Base-by-base conservation (phyloP, 1,139 yeast species). In the Kurtzmaniella natalensis region DNA sequence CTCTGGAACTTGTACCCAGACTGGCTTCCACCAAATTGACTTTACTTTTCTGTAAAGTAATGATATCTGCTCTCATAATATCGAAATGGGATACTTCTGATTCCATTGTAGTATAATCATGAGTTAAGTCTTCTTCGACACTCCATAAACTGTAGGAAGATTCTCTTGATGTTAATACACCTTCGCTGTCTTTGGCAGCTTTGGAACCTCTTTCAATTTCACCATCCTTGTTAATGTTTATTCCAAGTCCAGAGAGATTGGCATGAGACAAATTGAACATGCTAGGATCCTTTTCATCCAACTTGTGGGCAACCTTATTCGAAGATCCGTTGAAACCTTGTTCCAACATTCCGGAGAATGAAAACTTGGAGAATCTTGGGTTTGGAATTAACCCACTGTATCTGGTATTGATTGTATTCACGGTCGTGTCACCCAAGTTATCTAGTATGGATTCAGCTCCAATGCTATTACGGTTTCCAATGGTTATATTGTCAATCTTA, bases 321-420 rank as follows among this genome's bases (percentile, higher is more conserved):
- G 16, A 13, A 5, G 29, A 26, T 15, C 20, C 21, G 13, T 26
- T 18, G 19, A 26, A 32, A 18, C 26, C 29, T 15, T 28, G 28
- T 14, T 45, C 52, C 37, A 57, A 43, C 32, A 69, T 47, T 1
- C 70, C 72, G 30, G 66, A 66, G 46, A 69, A 64, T 0, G 74
- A 66, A 37, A 69, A 58, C 30, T 66, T 53, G 0, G 74, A 67
- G 36, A 69, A 69, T 31, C 70, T 48, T 7, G 74, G 74, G 37
- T 69, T 69, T 9, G 75, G 73, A 26, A 68, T 64, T 32, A 64
- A 50, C 1, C 48, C 54, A 25, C 38, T 38, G 13, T 36, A 35
- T 22, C 34, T 28, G 18, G 29, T 28, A 21, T 23, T 25, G 5
- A 34, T 20, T 16, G 37, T 11, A 15, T 18, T 24, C 17, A 21